Percentiles rank a stretch among this genome's conserved stretches.
Evolutionary conservation across 2,329 filamentous ascomycete genomes (phyloP).

Genomic region (Hypoxylon sp.): DNA sequence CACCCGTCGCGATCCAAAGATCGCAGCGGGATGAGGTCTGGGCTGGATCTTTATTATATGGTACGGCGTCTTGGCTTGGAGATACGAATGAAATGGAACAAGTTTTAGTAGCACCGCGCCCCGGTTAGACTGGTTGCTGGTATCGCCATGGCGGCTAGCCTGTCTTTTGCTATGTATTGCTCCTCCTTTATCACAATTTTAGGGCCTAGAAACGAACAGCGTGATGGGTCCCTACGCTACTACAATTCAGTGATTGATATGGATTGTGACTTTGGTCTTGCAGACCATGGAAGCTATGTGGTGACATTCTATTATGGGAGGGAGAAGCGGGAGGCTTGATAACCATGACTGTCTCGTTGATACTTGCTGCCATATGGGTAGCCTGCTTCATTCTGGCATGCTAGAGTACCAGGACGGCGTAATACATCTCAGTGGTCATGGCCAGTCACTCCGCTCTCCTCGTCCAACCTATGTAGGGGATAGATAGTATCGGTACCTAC

Average conservation of each 20-base stretch:
- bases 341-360: not conserved
- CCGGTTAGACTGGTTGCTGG: constrained; percentile 25
- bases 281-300: not conserved
- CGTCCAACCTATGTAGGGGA: not conserved
- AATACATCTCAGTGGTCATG: not conserved
- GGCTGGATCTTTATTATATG: constrained; percentile 41
- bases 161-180: constrained; percentile 40
- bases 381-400: not conserved
- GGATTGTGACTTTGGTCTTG: not conserved
- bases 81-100: constrained; percentile 42
- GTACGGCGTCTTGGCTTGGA: constrained; percentile 47
- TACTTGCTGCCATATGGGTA: not conserved
- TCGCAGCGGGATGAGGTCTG: constrained; percentile 31
- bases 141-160: constrained; percentile 25
- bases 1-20: constrained; percentile 20
- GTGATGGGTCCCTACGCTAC: constrained; percentile 28
- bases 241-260: constrained; percentile 1
- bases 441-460: not conserved
- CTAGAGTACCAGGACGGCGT: not conserved
- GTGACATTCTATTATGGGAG: not conserved
- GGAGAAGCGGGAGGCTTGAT: not conserved
- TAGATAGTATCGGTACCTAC: not conserved
- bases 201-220: constrained; percentile 34
- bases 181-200: constrained; percentile 18
- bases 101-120: constrained; percentile 21